Evolutionary conservation across 2,329 filamentous ascomycete species (phyloP), one percentile per base, ranked within the genome.

Genomic region (Paecilomyces formosus): DNA sequence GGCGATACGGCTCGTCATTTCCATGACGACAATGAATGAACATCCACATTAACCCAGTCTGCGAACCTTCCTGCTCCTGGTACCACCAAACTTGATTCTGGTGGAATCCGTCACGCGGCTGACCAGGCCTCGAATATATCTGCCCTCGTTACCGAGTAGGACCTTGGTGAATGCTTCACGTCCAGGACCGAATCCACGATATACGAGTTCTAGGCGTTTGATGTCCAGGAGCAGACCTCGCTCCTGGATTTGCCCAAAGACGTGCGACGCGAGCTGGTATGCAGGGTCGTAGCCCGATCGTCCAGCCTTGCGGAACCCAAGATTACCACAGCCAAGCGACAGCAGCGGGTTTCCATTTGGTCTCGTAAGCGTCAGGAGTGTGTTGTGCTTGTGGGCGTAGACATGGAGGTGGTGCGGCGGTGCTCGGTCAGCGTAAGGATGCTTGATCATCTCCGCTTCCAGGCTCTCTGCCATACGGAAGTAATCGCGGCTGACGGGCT

Each of bases 41-140:
- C 45, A 53, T 56, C 15, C 31, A 55, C 18, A 59, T 68, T 66
- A 88, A 76, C 85, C 85, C 79, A 97, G 77, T 79, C 94, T 88
- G 76, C 92, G 92, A 45, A 87, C 88, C 73, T 87, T 90, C 74
- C 83, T 84, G 79, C 91, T 93, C 76, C 92, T 89, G 45, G 89
- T 90, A 70, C 94, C 95, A 77, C 92, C 94, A 81, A 97, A 96
- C 81, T 99, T 99, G 75, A 97, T 76, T 68, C 88, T 88, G 57
- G 93, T 97, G 49, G 85, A 82, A 77, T 99, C 94, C 31, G 89
- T 86, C 61, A 99, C 88, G 66, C 86, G 87, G 50, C 85, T 80
- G 64, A 99, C 89, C 78, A 89, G 86, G 31, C 82, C 79, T 65
- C 91, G 84, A 64, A 97, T 76, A 66, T 85, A 74, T 70, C 85